Evolutionary conservation across 345 rosid genomes (phyloP), one percentile per base, ranked within the genome.

Genomic region (Zanthoxylum bungeanum): DNA sequence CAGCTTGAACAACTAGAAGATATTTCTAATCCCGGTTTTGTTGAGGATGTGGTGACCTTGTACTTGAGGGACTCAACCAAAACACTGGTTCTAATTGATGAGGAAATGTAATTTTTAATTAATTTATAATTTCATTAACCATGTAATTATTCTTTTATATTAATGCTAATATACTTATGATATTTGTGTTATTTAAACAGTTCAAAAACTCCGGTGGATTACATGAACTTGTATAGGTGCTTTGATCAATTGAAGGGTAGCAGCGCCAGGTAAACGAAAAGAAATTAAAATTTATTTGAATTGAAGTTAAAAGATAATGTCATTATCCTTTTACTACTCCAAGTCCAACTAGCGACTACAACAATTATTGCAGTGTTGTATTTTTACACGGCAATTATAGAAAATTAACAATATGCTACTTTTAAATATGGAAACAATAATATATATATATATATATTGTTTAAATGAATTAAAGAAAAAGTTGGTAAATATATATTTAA

Each of bases 1-100:
- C 79, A 77, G 22, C 55, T 81, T 28, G 87, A 84, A 69, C 31
- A 76, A 2, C 77, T 81, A 1, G 77, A 37, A 69, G 74, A 42
- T 0, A 21, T 11, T 7, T 73, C 51, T 9, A 59, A 53, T 27
- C 83, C 85, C 21, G 16, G 55, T 33, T 81, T 79, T 7, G 78
- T 73, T 14, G 70, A 74, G 82, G 82, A 81, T 50, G 70, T 81
- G 42, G 9, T 77, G 2, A 49, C 37, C 31, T 4, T 68, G 58
- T 84, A 62, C 61, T 76, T 69, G 19, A 36, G 24, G 21, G 81
- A 84, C 24, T 59, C 86, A 0, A n/a, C 49, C 3, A 66, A 28
- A 25, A 34, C 39, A 11, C 16, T 85, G 19, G 62, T 46, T 14
- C 22, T 31, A 0, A 28, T 81, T n/a, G 76, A 76, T 62, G 28